Percentiles rank a stretch among this genome's conserved stretches.
These are phyloP conservation scores for Thelephora aurantiotincta DNA, from an alignment of 768 basidiomycete genomes.

Conservation along the genomic window DNA sequence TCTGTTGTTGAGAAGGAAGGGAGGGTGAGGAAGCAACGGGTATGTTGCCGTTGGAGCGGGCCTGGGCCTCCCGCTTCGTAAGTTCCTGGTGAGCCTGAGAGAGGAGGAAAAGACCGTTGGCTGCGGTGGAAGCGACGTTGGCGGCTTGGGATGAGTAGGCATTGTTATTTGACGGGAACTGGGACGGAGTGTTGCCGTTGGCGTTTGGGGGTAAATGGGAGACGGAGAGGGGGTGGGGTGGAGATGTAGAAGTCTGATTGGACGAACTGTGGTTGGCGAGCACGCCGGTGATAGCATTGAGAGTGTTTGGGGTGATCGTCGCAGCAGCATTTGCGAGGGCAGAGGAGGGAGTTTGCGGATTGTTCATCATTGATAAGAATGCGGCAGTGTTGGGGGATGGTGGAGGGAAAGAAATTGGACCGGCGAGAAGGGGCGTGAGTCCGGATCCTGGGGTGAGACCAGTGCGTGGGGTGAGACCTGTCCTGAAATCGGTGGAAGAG, in stretches of 20 bases:
- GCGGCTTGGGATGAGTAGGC: slow-evolving; percentile 27
- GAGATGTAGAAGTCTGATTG: slow-evolving; percentile 52
- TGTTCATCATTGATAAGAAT: slow-evolving; percentile 85
- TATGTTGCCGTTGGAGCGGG: neutral
- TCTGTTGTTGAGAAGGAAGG: slow-evolving; percentile 10
- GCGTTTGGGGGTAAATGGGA: slow-evolving; percentile 14
- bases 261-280: slow-evolving; percentile 44
- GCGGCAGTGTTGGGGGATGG: slow-evolving; percentile 83
- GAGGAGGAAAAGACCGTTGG: slow-evolving; percentile 88
- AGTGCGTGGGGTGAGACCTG: slow-evolving; percentile 76
- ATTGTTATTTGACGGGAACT: slow-evolving; percentile 4
- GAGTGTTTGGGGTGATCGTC: slow-evolving; percentile 50
- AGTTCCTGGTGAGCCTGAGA: slow-evolving; percentile 94
- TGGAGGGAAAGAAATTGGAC: slow-evolving; percentile 65
- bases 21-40: neutral
- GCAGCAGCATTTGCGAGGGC: slow-evolving; percentile 17
- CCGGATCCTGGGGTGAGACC: slow-evolving; percentile 79
- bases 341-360: slow-evolving; percentile 18
- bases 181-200: slow-evolving; percentile 7
- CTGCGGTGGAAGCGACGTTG: slow-evolving; percentile 54
- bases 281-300: slow-evolving; percentile 71
- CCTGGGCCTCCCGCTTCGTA: slow-evolving; percentile 76
- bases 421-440: slow-evolving; percentile 48
- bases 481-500: slow-evolving; percentile 52
- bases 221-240: slow-evolving; percentile 22